These are phyloP conservation scores for Penicillium paxilli DNA, from an alignment of 495 filamentous ascomycete species.

Conservation along the genomic window DNA sequence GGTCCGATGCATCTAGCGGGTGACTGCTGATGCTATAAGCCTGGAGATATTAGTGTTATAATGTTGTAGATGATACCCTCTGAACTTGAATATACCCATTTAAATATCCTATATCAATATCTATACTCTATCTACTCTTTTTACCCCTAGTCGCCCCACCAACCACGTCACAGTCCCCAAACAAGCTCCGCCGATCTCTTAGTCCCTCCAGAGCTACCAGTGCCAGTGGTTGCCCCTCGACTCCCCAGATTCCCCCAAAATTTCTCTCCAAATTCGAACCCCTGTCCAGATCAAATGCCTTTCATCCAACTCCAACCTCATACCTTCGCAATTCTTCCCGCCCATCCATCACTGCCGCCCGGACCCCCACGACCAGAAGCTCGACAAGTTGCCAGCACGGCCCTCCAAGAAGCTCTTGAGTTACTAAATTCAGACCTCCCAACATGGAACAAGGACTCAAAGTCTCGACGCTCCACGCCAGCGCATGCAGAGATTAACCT, in stretches of 20 bases:
- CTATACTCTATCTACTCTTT: not conserved
- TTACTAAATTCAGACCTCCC: constrained; percentile 50
- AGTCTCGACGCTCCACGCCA: constrained; percentile 43
- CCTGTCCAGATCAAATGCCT: constrained; percentile 21
- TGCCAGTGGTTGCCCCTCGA: constrained; percentile 1
- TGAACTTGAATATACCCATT: not conserved
- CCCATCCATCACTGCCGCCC: constrained; percentile 27
- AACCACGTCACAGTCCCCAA: not conserved
- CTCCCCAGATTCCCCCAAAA: not conserved
- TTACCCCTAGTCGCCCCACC: not conserved
- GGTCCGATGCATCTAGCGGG: constrained; percentile 54
- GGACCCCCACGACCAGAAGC: constrained; percentile 15
- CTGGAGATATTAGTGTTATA: not conserved
- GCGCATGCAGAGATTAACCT: constrained; percentile 22
- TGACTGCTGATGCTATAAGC: not conserved
- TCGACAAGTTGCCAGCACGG: constrained; percentile 22
- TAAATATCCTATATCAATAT: not conserved
- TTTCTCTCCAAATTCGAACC: not conserved
- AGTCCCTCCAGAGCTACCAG: not conserved
- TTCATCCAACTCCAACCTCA: constrained; percentile 29
- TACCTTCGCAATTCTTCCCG: constrained; percentile 31
- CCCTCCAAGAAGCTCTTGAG: constrained; percentile 56
- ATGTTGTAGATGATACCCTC: not conserved
- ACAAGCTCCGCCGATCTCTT: constrained; percentile 17
- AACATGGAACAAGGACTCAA: constrained; percentile 24